Evolutionary conservation across 768 basidiomycete genomes (phyloP), one percentile per base, ranked within the genome.

Genomic region (Ramaria sp.): DNA sequence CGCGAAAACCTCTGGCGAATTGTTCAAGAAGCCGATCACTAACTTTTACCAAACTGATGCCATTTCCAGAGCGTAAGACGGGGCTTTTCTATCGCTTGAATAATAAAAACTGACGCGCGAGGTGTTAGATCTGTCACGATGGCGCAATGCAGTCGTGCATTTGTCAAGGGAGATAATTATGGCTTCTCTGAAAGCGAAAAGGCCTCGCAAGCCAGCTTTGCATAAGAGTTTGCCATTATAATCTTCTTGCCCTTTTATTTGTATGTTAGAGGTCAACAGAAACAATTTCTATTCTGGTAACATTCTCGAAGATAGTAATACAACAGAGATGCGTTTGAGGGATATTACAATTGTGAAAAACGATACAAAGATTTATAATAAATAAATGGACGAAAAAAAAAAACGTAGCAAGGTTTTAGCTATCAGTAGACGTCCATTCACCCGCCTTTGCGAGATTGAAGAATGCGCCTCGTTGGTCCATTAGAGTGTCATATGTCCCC

Each of bases 21-120:
- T 79, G 18, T 82, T 96, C 69, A 75, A 73, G 68, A 88, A 84
- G 69, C 88, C 92, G 0, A 85, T 99, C 60, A 61, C 70, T 49
- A 96, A 96, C 72, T 98, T 98, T 71, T 99, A 97, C 71, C 84
- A 91, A 70, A 97, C 95, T 9, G 95, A 97, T 68, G 81, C 88
- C 25, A 91, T 98, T 65, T 93, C 91, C 42, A 76, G 94, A 75
- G 88, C 90, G 80, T 93, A 62, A 69, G 91, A 34, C 2, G 5
- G 30, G 2, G 8, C 9, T 13, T 86, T 37, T 47, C 7, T 15
- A 39, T 5, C 25, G 55, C 28, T 48, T 50, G 36, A 18, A 54
- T 54, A 42, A 52, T 61, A 7, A 22, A n/a, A 43, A 34, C 48
- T 42, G 22, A 5, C 22, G 28, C 48, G 39, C n/a, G n/a, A n/a